These are phyloP conservation scores for Emmonsiellopsis sp. DNA, from an alignment of 2,329 filamentous ascomycete species.

Conservation along the genomic window DNA sequence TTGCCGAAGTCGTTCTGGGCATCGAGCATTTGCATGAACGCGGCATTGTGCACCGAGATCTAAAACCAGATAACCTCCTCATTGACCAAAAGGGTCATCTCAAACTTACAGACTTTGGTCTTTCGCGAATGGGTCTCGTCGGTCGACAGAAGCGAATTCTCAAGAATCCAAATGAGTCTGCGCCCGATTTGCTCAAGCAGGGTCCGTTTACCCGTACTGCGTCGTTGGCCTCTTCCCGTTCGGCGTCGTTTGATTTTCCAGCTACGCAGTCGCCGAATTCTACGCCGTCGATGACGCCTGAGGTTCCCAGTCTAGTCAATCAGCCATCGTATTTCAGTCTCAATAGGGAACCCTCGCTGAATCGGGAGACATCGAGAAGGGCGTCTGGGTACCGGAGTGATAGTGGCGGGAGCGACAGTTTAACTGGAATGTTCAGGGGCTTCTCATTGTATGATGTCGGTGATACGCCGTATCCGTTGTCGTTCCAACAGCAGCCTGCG, in stretches of 20 bases:
- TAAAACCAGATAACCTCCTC: constrained; percentile 94
- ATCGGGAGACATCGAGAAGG: constrained; percentile 56
- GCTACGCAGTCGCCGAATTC: constrained; percentile 67
- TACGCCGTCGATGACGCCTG: constrained; percentile 81
- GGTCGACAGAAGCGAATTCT: constrained; percentile 92
- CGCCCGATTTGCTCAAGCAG: constrained; percentile 83
- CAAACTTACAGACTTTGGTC: constrained; percentile 93
- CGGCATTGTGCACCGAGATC: constrained; percentile 90
- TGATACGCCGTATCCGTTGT: constrained; percentile 35
- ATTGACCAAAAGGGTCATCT: constrained; percentile 96
- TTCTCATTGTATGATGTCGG: constrained; percentile 62
- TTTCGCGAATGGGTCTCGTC: constrained; percentile 94
- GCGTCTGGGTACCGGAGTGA: constrained; percentile 82
- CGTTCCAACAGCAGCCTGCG: constrained; percentile 6
- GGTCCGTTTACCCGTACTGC: constrained; percentile 80
- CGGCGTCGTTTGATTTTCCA: constrained; percentile 87
- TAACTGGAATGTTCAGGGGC: constrained; percentile 72
- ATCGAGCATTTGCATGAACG: constrained; percentile 91
- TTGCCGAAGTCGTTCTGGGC: constrained; percentile 92
- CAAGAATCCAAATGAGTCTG: constrained; percentile 68
- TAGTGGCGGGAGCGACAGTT: constrained; percentile 78
- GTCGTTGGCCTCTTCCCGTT: constrained; percentile 82
- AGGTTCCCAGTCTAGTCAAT: constrained; percentile 55
- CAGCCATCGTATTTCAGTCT: constrained; percentile 93
- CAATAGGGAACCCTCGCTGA: constrained; percentile 21